Evolutionary conservation across 2,329 filamentous ascomycete genomes (phyloP).

Genomic region (Ramularia endophylla): DNA sequence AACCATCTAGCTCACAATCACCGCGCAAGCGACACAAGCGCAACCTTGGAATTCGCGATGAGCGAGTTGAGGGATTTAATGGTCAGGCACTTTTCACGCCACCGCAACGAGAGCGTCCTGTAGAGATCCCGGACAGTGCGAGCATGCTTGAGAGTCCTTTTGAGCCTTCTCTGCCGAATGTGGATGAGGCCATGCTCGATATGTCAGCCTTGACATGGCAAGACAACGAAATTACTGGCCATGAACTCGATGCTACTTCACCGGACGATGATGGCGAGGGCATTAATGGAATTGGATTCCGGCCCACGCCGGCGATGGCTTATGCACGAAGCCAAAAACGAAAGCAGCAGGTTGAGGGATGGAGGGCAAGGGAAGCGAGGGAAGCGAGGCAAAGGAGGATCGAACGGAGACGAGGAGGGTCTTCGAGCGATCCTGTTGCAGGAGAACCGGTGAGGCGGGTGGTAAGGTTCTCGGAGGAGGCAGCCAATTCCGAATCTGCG

Average conservation of each 20-base stretch:
- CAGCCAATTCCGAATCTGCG: too few relatives aligned
- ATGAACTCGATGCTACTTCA: slow-evolving; percentile 46
- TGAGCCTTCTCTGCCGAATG: slow-evolving; percentile 5
- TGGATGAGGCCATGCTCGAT: too few relatives aligned
- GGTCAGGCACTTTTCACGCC: too few relatives aligned
- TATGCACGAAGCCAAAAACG: slow-evolving; percentile 51
- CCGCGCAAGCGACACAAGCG: slow-evolving; percentile 20
- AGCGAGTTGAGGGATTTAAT: too few relatives aligned
- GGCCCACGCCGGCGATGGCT: slow-evolving; percentile 54
- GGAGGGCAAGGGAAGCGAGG: slow-evolving; percentile 53
- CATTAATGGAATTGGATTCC: slow-evolving; percentile 59
- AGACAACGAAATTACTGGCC: slow-evolving; percentile 57
- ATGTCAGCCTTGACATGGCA: slow-evolving; percentile 46
- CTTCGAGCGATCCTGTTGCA: neutral
- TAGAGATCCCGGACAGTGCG: slow-evolving; percentile 10
- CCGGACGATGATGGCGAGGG: slow-evolving; percentile 58
- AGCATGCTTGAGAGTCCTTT: neutral
- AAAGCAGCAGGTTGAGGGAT: slow-evolving; percentile 54
- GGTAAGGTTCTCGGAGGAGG: too few relatives aligned
- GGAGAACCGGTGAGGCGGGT: neutral
- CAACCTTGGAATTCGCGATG: slow-evolving; percentile 6
- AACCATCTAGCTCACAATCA: too few relatives aligned
- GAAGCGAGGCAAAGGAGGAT: slow-evolving; percentile 46
- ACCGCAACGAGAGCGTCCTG: neutral
- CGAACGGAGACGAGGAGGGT: slow-evolving; percentile 1